phyloP scores from a whole-genome alignment of 371 early-diverging fungal genomes.

The Saksenaea oblongispora region DNA sequence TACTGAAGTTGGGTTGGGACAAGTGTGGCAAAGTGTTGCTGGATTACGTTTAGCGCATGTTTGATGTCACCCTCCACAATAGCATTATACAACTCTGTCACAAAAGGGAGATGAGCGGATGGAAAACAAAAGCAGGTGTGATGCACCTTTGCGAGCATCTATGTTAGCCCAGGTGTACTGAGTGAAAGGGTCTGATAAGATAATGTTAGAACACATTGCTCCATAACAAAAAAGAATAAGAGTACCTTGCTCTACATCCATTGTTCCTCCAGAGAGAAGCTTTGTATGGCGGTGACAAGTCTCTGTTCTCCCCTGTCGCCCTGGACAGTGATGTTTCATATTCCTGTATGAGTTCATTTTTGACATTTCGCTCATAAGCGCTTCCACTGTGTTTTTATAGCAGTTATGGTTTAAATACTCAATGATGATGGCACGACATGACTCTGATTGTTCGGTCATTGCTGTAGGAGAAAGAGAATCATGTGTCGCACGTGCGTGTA shows the following conservation, averaged over 20 bases:
- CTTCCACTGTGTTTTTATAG: constrained; percentile 64
- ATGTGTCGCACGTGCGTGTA: not conserved
- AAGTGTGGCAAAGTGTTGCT: constrained; percentile 29
- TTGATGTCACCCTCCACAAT: constrained; percentile 33
- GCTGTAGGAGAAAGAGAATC: not conserved
- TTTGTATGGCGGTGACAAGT: not conserved
- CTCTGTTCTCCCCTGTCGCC: not conserved
- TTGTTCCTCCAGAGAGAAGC: not conserved
- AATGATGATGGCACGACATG: constrained; percentile 33
- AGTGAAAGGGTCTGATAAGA: not conserved
- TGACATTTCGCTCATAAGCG: constrained; percentile 50
- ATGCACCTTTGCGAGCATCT: constrained; percentile 44
- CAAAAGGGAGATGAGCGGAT: not conserved
- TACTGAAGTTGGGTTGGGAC: not conserved
- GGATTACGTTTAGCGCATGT: constrained; percentile 32
- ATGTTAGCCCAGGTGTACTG: constrained; percentile 5
- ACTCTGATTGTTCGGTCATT: constrained; percentile 12
- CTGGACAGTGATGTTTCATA: not conserved
- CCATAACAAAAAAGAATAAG: not conserved
- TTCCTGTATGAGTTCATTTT: constrained; percentile 25
- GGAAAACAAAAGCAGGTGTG: not conserved
- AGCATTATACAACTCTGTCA: constrained; percentile 29
- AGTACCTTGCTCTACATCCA: not conserved
- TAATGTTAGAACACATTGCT: not conserved
- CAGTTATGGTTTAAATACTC: constrained; percentile 64